These are phyloP conservation scores for Paramyrothecium roridum DNA, from an alignment of 2,329 filamentous ascomycete species.

Conservation along the genomic window DNA sequence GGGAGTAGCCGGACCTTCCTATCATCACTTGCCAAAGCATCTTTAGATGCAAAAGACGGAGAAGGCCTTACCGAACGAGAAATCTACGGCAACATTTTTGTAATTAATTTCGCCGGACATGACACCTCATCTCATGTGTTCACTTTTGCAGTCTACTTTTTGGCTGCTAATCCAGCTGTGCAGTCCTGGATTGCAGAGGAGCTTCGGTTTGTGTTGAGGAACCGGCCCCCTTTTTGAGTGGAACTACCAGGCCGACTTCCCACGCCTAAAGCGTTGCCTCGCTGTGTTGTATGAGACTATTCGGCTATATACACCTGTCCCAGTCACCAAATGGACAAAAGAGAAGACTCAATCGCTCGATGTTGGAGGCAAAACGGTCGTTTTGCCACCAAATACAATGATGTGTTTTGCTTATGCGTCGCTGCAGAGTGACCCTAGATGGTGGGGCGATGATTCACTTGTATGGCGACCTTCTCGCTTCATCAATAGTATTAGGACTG, in stretches of 20 bases:
- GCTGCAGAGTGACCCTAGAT: constrained; percentile 5
- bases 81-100: constrained; percentile 46
- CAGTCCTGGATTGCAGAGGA: constrained; percentile 44
- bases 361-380: constrained; percentile 2
- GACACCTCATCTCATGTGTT: constrained; percentile 46
- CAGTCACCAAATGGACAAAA: constrained; percentile 18
- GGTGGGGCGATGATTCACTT: constrained; percentile 14
- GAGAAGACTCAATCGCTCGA: constrained; percentile 4
- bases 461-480: constrained; percentile 16
- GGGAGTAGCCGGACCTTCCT: constrained; percentile 11
- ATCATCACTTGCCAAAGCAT: constrained; percentile 14
- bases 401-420: constrained; percentile 3
- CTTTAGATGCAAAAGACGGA: constrained; percentile 7
- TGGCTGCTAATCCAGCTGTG: constrained; percentile 39
- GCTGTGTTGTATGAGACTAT: constrained; percentile 39
- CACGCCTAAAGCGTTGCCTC: constrained; percentile 36
- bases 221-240: constrained; percentile 16
- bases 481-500: constrained; percentile 2
- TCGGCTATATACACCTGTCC: constrained; percentile 33
- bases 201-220: constrained; percentile 13
- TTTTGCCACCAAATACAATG: constrained; percentile 4
- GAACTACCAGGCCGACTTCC: constrained; percentile 32
- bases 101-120: constrained; percentile 47
- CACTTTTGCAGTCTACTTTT: constrained; percentile 35
- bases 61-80: constrained; percentile 33